Percentiles rank a stretch among this genome's conserved stretches.
Conservation (phyloP, 1,139 yeast genomes). For the Kluyveromyces marxianus region DNA sequence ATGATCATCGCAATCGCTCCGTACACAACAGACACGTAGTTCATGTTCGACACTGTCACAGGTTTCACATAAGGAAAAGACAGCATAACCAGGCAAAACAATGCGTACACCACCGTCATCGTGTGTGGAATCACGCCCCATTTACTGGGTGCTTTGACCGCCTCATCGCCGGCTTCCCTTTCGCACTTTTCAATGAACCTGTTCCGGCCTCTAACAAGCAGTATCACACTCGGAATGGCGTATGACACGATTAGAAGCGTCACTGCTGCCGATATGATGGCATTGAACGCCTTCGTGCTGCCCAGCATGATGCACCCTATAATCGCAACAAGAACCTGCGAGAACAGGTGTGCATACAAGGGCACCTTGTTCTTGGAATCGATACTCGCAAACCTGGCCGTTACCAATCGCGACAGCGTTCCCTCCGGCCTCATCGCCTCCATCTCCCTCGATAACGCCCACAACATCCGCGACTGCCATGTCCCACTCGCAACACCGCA, state of each 20-base stretch:
- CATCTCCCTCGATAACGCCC: slow-evolving; percentile 45
- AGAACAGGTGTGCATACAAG: slow-evolving; percentile 30
- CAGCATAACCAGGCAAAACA: slow-evolving; percentile 37
- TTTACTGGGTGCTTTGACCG: slow-evolving; percentile 34
- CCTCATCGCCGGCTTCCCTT: slow-evolving; percentile 15
- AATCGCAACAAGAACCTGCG: slow-evolving; percentile 28
- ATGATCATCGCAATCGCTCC: slow-evolving; percentile 27
- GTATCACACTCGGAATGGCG: slow-evolving; percentile 27
- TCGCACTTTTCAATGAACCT: slow-evolving; percentile 5
- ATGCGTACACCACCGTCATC: slow-evolving; percentile 35
- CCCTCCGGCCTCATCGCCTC: slow-evolving; percentile 3
- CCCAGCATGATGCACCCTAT: slow-evolving; percentile 34
- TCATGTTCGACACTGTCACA: slow-evolving; percentile 38
- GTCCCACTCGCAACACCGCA: slow-evolving; percentile 45
- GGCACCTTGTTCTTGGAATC: slow-evolving; percentile 29
- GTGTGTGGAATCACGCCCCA: slow-evolving; percentile 39
- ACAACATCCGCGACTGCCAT: slow-evolving; percentile 46
- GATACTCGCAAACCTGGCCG: slow-evolving; percentile 27
- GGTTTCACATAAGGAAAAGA: slow-evolving; percentile 43
- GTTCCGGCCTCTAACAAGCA: slow-evolving; percentile 38
- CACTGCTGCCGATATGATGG: slow-evolving; percentile 34
- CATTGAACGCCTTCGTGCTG: slow-evolving; percentile 34
- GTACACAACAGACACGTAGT: slow-evolving; percentile 39
- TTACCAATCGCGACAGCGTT: slow-evolving; percentile 13
- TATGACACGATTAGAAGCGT: slow-evolving; percentile 32